Conservation (phyloP, 129 eudicot species). For the Arctium lappa region DNA sequence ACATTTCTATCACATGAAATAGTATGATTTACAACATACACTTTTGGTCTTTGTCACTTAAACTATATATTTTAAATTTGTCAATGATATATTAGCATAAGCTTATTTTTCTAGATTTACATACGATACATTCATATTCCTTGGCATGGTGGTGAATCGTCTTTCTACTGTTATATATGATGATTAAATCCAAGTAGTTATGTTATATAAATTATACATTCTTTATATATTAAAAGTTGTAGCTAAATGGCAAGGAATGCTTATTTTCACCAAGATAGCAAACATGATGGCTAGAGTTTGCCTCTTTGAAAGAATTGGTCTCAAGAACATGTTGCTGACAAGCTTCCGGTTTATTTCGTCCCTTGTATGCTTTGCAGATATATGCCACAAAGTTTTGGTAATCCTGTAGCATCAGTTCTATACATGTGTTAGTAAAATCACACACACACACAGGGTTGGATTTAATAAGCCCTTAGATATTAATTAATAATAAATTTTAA, state of each 20-base stretch:
- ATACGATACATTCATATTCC: not conserved
- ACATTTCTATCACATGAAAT: not conserved
- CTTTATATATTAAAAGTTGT: constrained; percentile 10
- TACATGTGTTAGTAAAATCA: not conserved
- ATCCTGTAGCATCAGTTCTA: constrained; percentile 44
- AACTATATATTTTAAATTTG: not conserved
- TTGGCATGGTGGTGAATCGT: not conserved
- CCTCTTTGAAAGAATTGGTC: constrained; percentile 19
- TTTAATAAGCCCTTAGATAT: no score
- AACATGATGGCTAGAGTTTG: constrained; percentile 31
- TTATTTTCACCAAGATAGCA: constrained; percentile 30
- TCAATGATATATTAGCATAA: not conserved
- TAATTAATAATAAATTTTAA: no score
- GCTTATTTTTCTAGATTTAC: not conserved
- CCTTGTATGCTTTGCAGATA: constrained; percentile 69
- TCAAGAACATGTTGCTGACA: constrained; percentile 37
- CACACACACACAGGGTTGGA: no score
- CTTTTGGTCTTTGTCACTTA: not conserved
- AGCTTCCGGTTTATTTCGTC: constrained; percentile 39
- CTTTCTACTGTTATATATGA: not conserved
- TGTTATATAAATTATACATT: not conserved
- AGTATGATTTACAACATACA: not conserved
- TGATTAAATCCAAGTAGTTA: not conserved
- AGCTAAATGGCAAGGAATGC: constrained; percentile 15
- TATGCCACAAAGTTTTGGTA: constrained; percentile 62